phyloP scores from a whole-genome alignment of 1,284 basidiomycete genomes.

The Schizophyllum amplum region DNA sequence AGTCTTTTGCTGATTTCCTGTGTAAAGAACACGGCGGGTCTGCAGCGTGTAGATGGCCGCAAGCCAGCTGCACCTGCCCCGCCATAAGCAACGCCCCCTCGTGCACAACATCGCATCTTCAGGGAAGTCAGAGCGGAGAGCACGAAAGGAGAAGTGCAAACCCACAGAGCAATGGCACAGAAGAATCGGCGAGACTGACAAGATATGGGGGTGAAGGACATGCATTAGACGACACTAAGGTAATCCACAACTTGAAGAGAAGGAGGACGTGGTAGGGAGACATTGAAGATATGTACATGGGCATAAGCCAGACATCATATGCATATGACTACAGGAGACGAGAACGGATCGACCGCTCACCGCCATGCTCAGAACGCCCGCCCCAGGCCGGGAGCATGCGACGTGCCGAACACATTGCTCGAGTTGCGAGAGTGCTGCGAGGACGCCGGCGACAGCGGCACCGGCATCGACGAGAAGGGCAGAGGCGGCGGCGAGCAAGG shows the following conservation, averaged over 20 bases:
- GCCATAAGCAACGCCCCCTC: too few species aligned
- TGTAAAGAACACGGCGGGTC: background rate
- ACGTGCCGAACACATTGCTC: background rate
- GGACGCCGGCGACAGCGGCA: background rate
- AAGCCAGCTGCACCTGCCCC: too few species aligned
- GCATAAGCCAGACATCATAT: background rate
- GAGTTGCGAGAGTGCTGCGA: background rate
- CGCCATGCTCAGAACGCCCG: background rate
- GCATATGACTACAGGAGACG: background rate
- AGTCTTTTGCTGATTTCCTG: background rate
- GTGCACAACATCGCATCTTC: background rate
- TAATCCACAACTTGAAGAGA: background rate
- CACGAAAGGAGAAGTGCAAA: too few species aligned
- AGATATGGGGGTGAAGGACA: background rate
- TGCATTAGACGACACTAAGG: background rate
- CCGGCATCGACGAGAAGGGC: background rate
- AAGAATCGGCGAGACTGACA: too few species aligned
- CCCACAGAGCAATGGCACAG: too few species aligned
- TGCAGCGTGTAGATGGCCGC: background rate
- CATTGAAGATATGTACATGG: background rate
- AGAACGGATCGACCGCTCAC: background rate
- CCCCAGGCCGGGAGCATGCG: too few species aligned
- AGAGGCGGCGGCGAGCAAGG: slow-evolving; percentile 11
- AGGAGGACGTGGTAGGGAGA: background rate
- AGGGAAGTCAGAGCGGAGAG: background rate